Evolutionary conservation across 2,329 filamentous ascomycete species (phyloP), one percentile per base, ranked within the genome.

Genomic region (Monilinia vaccinii-corymbosi): DNA sequence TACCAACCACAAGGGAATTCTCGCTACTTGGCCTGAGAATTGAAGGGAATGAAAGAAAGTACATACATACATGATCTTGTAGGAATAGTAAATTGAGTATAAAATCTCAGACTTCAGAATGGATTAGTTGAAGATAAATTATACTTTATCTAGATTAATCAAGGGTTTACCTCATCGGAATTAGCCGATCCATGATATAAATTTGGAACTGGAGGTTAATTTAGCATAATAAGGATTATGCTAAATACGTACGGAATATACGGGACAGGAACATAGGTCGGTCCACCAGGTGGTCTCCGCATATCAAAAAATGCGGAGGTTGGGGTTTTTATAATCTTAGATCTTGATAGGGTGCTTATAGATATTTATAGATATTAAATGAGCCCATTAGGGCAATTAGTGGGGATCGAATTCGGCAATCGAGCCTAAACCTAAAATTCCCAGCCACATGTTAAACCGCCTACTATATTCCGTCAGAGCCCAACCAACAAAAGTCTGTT

Each of bases 381-480:
- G n/a, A n/a, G n/a, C n/a, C 14, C 6, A 38, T 51, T 16, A 25
- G 25, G 14, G 49, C 3, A 28, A 51, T 25, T 38, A 28, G 28
- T 53, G 38, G 38, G 13, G 50, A 25, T 25, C 2, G 23, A 14
- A 25, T 10, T 21, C 6, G 16, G 8, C 18, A 38, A 38, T 23
- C 2, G 21, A 42, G 34, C 23, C 16, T 28, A 25, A 51, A 40
- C 4, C 8, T 18, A 4, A 28, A 40, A 4, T 55, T 53, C 49
- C 57, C 57, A 59, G 57, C 49, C 57, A 59, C 57, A 59, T 40
- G 57, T 59, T 59, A 49, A 56, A 46, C 8, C 14, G n/a, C 7
- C 16, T 40, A 18, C n/a, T n/a, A n/a, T n/a, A n/a, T n/a, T n/a
- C n/a, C 6, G 25, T 28, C 3, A 28, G 38, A 40, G 4, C n/a